Evolutionary conservation across 768 basidiomycete genomes (phyloP).

Genomic region (Leccinum variicolor): DNA sequence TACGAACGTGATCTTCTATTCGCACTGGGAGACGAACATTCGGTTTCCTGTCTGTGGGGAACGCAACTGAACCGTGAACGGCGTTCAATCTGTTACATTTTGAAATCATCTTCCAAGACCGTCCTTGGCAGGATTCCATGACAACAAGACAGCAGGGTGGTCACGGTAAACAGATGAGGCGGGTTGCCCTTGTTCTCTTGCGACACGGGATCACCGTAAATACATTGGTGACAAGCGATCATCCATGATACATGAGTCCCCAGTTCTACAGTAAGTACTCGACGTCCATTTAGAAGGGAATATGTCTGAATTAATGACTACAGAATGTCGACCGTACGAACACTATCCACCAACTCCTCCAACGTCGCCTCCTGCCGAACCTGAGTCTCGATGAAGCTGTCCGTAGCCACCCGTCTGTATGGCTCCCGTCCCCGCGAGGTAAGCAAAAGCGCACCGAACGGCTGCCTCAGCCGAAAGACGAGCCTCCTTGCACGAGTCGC

Average conservation of each 20-base stretch:
- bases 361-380: not conserved
- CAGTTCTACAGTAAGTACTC: not conserved
- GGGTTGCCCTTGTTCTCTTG: not conserved
- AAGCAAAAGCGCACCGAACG: too few relatives aligned
- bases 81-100: too few relatives aligned
- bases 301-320: not conserved
- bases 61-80: too few relatives aligned
- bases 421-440: too few relatives aligned
- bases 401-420: too few relatives aligned
- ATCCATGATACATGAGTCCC: not conserved
- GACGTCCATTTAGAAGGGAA: not conserved
- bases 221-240: not conserved
- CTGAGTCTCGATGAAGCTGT: not conserved
- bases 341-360: not conserved
- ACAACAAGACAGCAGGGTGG: not conserved
- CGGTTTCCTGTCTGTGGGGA: too few relatives aligned
- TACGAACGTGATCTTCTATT: too few relatives aligned
- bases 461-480: too few relatives aligned
- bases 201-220: too few relatives aligned
- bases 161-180: not conserved
- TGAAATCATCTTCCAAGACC: too few relatives aligned
- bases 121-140: not conserved
- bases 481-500: too few relatives aligned
- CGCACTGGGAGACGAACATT: too few relatives aligned
- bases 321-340: not conserved